Percentiles rank a stretch among this genome's conserved stretches.
Evolutionary conservation across 2,329 filamentous ascomycete genomes (phyloP).

Genomic region (Teratosphaeriaceae sp.): DNA sequence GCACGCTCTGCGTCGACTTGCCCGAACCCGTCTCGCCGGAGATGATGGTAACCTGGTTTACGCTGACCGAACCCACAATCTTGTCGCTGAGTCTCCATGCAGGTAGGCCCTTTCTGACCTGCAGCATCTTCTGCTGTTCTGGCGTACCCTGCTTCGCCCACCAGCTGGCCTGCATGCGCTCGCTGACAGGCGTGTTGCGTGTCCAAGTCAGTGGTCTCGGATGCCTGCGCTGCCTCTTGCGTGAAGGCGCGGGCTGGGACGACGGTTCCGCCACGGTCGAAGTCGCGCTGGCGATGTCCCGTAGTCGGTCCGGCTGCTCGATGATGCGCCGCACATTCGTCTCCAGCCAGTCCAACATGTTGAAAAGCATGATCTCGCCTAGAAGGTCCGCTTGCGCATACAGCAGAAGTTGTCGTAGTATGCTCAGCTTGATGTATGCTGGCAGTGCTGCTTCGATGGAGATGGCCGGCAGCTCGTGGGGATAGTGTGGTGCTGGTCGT

Average conservation of each 20-base stretch:
- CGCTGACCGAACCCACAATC: slow-evolving; percentile 68
- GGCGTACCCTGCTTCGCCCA: slow-evolving; percentile 56
- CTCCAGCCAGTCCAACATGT: slow-evolving; percentile 86
- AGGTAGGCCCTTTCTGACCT: slow-evolving; percentile 65
- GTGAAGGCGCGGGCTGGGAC: neutral
- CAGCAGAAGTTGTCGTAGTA: slow-evolving; percentile 68
- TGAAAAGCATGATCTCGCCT: slow-evolving; percentile 88
- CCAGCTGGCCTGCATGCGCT: slow-evolving; percentile 59
- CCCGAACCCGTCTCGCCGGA: slow-evolving; percentile 95
- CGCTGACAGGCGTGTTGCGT: slow-evolving; percentile 50
- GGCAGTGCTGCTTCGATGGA: slow-evolving; percentile 65
- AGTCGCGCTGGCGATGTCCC: slow-evolving; percentile 75
- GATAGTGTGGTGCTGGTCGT: slow-evolving; percentile 67
- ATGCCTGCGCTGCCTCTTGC: slow-evolving; percentile 14
- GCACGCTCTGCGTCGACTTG: slow-evolving; percentile 94
- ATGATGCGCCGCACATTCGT: slow-evolving; percentile 76
- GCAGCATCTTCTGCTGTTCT: slow-evolving; percentile 67
- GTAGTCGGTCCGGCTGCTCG: slow-evolving; percentile 72
- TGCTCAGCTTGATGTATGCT: slow-evolving; percentile 87
- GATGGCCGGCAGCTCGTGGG: slow-evolving; percentile 59
- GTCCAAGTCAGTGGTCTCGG: slow-evolving; percentile 59
- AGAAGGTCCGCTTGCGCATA: slow-evolving; percentile 64
- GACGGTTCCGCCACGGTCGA: slow-evolving; percentile 47
- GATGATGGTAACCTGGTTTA: slow-evolving; percentile 87
- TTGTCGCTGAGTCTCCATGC: slow-evolving; percentile 78